Evolutionary conservation across 2,329 filamentous ascomycete species (phyloP).

Genomic region (Hypoxylon sp.): DNA sequence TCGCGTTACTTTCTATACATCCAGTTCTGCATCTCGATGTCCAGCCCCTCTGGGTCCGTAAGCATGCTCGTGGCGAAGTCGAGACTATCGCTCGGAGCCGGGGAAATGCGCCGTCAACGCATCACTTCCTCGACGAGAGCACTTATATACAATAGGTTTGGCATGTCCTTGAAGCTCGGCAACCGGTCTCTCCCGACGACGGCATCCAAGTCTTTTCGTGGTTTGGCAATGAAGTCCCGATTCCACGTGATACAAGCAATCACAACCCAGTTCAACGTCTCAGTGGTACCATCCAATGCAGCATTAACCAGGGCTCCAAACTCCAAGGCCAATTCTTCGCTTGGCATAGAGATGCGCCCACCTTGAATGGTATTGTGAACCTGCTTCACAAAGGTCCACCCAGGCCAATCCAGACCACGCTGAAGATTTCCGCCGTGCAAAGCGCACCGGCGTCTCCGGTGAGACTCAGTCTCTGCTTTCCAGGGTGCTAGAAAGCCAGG

Average conservation of each 20-base stretch:
- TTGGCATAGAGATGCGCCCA: slow-evolving; percentile 42
- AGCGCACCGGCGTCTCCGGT: slow-evolving; percentile 46
- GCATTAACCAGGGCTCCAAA: slow-evolving; percentile 50
- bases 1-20: slow-evolving; percentile 8
- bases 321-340: slow-evolving; percentile 52
- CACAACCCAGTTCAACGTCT: slow-evolving; percentile 51
- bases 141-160: slow-evolving; percentile 57
- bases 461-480: slow-evolving; percentile 51
- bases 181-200: slow-evolving; percentile 57
- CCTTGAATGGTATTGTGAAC: slow-evolving; percentile 41
- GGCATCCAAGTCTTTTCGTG: slow-evolving; percentile 57
- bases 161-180: slow-evolving; percentile 56
- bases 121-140: slow-evolving; percentile 59
- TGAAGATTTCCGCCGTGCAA: slow-evolving; percentile 29
- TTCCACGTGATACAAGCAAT: slow-evolving; percentile 48
- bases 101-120: slow-evolving; percentile 60
- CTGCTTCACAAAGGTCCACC: slow-evolving; percentile 53
- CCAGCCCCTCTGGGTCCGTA: background rate
- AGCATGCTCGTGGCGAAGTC: background rate
- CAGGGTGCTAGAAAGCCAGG: slow-evolving; percentile 54
- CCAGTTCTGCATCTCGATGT: background rate
- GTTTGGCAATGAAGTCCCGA: slow-evolving; percentile 51
- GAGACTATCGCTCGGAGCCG: background rate
- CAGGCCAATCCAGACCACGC: slow-evolving; percentile 20
- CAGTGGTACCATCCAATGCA: slow-evolving; percentile 50